Evolutionary conservation across 495 filamentous ascomycete genomes (phyloP), one percentile per base, ranked within the genome.

Genomic region (Neurospora sp.): DNA sequence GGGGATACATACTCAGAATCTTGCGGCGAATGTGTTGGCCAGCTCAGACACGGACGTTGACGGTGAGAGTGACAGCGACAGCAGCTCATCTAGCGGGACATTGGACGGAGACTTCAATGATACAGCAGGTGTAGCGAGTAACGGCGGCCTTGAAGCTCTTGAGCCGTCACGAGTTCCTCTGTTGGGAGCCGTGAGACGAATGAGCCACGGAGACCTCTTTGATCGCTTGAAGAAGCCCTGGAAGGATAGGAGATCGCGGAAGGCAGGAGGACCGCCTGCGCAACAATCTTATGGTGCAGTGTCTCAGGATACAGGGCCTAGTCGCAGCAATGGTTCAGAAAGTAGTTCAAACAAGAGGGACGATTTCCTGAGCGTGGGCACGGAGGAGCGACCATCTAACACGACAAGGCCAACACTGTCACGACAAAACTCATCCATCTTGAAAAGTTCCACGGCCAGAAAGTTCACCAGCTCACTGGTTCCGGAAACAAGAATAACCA

Each of bases 1-100:
- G 41, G 91, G 91, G 16, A 95, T 96, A 85, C 89, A 90, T 70
- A 94, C 93, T 11, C 91, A 94, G 69, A 87, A 89, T 68, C 81
- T 96, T 7, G 86, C 89, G 20, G 86, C 89, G 71, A 85, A 90
- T 38, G 87, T 92, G 12, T 83, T 94, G 18, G 83, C 87, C 70
- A 85, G 87, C 44, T 65, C 53, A 65, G 80, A 80, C 39, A 79
- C 83, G 22, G 84, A 84, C 7, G 59, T 73, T 20, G 69, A 76
- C 39, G 81, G 80, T 14, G 82, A 81, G 20, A 85, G 82, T 70
- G 85, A 86, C 38, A 80, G 79, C 42, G 86, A 85, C 61, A 83
- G 84, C 71, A 78, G 71, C 82, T 83, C 74, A 81, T 85, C 16
- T 37, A 37, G 38, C 5, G 74, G 69, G 31, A 65, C 2, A 1